phyloP scores from a whole-genome alignment of 192 early-diverging fungal genomes.

The Allomyces macrogynus region DNA sequence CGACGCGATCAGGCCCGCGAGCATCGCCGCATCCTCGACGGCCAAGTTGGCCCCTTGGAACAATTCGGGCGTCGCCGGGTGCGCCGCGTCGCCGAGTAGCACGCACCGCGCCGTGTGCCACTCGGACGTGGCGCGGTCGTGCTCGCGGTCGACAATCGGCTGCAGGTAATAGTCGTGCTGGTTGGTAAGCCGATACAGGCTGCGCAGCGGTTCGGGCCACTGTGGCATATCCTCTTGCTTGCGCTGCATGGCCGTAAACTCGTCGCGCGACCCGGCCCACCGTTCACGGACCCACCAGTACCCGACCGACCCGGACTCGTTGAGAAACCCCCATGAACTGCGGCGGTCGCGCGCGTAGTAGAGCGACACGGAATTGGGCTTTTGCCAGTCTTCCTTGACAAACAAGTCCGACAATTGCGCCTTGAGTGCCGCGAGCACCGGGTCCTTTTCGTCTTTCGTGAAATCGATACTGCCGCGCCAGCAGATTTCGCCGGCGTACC shows the following conservation, averaged over 20 bases:
- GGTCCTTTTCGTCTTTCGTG: too few relatives aligned
- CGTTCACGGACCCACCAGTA: neutral
- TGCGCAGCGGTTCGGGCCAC: neutral
- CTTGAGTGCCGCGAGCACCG: too few relatives aligned
- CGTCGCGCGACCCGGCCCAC: neutral
- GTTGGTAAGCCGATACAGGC: neutral
- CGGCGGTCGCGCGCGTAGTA: neutral
- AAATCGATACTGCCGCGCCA: neutral
- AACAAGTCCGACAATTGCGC: neutral
- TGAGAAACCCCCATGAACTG: neutral
- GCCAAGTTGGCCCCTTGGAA: neutral
- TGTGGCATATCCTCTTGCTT: neutral
- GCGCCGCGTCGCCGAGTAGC: neutral
- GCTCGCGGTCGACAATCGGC: neutral
- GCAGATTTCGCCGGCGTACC: neutral
- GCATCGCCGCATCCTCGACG: neutral
- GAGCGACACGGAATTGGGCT: neutral
- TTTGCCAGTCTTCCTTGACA: neutral
- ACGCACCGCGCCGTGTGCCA: neutral
- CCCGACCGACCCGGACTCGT: neutral
- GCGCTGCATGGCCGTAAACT: neutral
- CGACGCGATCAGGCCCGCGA: neutral
- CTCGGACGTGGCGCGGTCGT: neutral
- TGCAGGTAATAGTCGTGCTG: neutral
- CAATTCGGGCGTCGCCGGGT: neutral